Evolutionary conservation across 2,329 filamentous ascomycete species (phyloP).

Genomic region (Colletotrichum lindemuthianum): DNA sequence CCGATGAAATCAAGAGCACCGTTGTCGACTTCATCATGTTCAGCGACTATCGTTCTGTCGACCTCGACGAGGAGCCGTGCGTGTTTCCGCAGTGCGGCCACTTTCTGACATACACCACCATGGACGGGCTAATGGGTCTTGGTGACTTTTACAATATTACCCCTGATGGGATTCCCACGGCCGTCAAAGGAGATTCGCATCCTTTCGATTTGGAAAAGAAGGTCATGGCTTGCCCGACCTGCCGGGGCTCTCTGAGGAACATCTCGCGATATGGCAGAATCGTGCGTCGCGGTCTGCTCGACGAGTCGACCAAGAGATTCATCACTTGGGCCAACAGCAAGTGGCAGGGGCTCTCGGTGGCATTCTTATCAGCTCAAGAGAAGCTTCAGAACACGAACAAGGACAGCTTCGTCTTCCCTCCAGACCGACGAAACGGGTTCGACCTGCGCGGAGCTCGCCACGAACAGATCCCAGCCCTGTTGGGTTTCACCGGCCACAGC

Average conservation of each 20-base stretch:
- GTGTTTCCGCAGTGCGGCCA: conserved; percentile 73
- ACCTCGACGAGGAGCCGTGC: conserved; percentile 68
- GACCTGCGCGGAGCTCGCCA: not conserved
- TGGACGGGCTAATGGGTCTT: conserved; percentile 71
- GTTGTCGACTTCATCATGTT: conserved; percentile 67
- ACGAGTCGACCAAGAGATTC: conserved; percentile 73
- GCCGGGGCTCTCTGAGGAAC: conserved; percentile 66
- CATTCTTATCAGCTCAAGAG: conserved; percentile 41
- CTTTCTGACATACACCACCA: conserved; percentile 65
- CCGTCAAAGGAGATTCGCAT: conserved; percentile 47
- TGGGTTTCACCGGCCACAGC: not conserved
- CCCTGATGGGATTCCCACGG: conserved; percentile 44
- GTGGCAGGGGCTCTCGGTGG: conserved; percentile 47
- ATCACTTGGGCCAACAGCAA: conserved; percentile 60
- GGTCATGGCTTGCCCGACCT: conserved; percentile 66
- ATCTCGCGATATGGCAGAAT: conserved; percentile 71
- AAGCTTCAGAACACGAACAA: conserved; percentile 3
- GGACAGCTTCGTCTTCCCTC: not conserved
- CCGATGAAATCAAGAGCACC: conserved; percentile 52
- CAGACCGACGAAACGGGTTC: not conserved
- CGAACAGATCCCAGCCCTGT: not conserved
- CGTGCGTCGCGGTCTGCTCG: conserved; percentile 67
- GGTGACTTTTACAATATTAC: conserved; percentile 57
- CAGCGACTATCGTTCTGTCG: conserved; percentile 63
- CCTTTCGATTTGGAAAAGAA: conserved; percentile 61